Conservation (phyloP, 345 rosid species). For the Citrus sp. region DNA sequence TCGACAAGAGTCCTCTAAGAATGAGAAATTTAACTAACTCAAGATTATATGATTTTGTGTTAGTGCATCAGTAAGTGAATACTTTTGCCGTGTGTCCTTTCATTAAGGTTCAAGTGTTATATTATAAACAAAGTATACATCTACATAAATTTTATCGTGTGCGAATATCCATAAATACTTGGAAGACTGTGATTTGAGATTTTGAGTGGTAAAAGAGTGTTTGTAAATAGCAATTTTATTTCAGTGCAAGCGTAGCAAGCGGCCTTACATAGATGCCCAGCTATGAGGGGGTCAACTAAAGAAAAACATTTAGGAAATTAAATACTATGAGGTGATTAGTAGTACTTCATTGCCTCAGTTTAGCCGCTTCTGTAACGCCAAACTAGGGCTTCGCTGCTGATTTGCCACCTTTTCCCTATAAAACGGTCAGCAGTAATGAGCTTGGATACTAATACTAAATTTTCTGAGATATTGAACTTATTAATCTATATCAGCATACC, state of each 20-base stretch:
- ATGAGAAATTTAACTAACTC: too few species aligned
- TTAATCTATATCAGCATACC: neutral
- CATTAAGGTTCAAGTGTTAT: too few species aligned
- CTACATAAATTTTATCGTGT: too few species aligned
- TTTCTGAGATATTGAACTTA: neutral
- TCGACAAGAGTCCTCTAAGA: too few species aligned
- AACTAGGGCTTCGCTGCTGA: conserved; percentile 11
- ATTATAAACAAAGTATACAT: too few species aligned
- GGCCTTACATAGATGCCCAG: neutral
- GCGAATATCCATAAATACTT: too few species aligned
- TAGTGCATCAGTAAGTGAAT: neutral
- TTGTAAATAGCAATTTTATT: neutral
- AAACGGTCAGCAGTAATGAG: neutral
- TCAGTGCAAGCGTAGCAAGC: neutral
- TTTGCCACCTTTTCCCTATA: conserved; percentile 22
- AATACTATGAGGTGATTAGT: neutral
- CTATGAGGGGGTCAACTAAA: neutral
- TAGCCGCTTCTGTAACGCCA: neutral
- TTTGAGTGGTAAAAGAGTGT: too few species aligned
- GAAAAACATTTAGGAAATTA: neutral
- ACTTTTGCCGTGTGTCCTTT: neutral
- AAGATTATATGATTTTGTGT: too few species aligned
- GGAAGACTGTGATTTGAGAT: too few species aligned
- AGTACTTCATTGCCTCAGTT: neutral
- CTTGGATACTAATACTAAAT: neutral